Evolutionary conservation across 345 rosid species (phyloP), one percentile per base, ranked within the genome.

Genomic region (Sisymbrium irio): DNA sequence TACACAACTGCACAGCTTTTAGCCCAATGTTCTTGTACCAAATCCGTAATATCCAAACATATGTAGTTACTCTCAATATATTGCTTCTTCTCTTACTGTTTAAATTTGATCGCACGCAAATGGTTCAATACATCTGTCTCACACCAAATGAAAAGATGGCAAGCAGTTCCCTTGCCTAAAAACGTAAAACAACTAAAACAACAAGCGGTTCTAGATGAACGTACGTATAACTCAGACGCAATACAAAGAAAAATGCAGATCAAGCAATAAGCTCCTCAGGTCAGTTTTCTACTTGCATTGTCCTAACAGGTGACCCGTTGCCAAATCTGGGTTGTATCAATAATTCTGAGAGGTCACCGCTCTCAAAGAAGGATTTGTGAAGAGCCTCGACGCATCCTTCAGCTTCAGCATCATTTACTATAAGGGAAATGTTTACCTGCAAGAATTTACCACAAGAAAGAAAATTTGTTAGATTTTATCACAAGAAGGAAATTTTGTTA

Each of bases 1-100:
- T 64, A 91, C 97, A 54, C 98, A 89, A 76, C 79, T 94, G 71
- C 96, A 91, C 78, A 94, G 98, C 77, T 94, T 91, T 82, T 94
- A 77, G 69, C 14, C 22, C 3, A 47, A 19, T 64, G 65, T 77
- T 63, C 54, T 39, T 62, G 69, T 44, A 53, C 13, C 33, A 62
- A 44, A 55, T 54, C 58, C 19, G 5, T 65, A 33, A 28, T 9
- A 39, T 66, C 51, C 44, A n/a, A 47, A n/a, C 36, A 65, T 67
- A n/a, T 75, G 62, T 56, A 67, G 27, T 39, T 19, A 39, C 46
- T 41, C 40, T 33, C 35, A 41, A 44, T 69, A 69, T 50, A 68
- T 51, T 10, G 32, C 4, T 41, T 40, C 41, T 49, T 41, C 36
- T 36, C 13, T 27, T 40, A 19, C 9, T 59, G 15, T 11, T n/a